A percentile compares a stretch with the other conserved stretches of the same genome.
These are phyloP conservation scores for Cryomyces antarcticus DNA, from an alignment of 495 filamentous ascomycete genomes.

Conservation along the genomic window DNA sequence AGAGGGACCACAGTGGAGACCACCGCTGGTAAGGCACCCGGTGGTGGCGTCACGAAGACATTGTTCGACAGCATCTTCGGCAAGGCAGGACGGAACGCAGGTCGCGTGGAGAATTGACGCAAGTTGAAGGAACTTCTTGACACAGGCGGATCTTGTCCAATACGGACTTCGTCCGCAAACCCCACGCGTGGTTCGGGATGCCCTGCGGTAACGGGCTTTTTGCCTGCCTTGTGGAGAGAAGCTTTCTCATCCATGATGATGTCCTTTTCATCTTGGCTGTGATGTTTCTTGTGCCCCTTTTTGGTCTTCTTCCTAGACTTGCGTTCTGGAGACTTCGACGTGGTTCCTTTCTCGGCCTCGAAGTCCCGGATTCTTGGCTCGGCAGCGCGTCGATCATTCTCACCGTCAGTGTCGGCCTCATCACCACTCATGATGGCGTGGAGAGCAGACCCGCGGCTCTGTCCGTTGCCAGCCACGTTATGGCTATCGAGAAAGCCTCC, in stretches of 20 bases:
- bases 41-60: constrained; percentile 30
- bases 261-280: background rate
- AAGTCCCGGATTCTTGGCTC: constrained; percentile 24
- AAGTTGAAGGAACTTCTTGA: constrained; percentile 25
- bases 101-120: constrained; percentile 25
- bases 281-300: constrained; percentile 12
- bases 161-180: constrained; percentile 13
- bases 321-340: background rate
- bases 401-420: constrained; percentile 26
- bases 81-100: constrained; percentile 30
- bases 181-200: constrained; percentile 9
- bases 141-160: background rate
- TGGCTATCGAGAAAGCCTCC: constrained; percentile 8
- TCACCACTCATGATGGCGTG: constrained; percentile 24
- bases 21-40: constrained; percentile 2
- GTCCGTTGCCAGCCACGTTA: background rate
- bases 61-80: constrained; percentile 43
- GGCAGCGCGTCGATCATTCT: constrained; percentile 3
- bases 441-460: constrained; percentile 9
- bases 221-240: background rate
- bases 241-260: too few species aligned
- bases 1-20: background rate
- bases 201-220: background rate
- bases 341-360: constrained; percentile 5
- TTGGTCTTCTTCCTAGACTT: constrained; percentile 12